Evolutionary conservation across 2,329 filamentous ascomycete species (phyloP).

Genomic region (Trichoderma sp.): DNA sequence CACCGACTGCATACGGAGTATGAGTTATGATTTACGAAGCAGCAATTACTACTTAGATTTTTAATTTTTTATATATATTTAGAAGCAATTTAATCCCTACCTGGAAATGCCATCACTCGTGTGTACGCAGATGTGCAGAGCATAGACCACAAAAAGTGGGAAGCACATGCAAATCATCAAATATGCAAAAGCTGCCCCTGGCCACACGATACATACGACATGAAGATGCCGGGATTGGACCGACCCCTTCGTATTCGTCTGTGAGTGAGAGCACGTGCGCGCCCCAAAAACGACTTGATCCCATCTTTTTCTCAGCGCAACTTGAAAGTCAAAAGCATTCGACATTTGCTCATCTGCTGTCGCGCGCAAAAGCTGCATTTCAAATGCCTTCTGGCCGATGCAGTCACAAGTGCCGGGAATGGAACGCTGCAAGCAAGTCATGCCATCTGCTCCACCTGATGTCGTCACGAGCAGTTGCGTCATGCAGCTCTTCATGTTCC

Average conservation of each 20-base stretch:
- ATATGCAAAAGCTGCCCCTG: background rate
- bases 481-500: conserved; percentile 1
- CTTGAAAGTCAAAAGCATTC: background rate
- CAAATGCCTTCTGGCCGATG: background rate
- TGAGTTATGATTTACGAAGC: conserved; percentile 2
- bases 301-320: background rate
- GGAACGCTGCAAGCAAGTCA: background rate
- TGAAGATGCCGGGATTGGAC: background rate
- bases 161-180: background rate
- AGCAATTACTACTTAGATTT: background rate
- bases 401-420: background rate
- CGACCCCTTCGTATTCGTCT: conserved; percentile 11
- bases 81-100: background rate
- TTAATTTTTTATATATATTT: background rate
- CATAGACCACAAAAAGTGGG: background rate
- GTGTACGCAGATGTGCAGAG: background rate
- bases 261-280: conserved; percentile 4
- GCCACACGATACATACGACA: background rate
- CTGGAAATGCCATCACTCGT: background rate
- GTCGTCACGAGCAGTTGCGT: conserved; percentile 16
- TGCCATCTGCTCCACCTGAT: conserved; percentile 13
- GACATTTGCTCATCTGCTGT: background rate
- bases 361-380: background rate
- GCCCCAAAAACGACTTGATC: background rate
- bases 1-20: background rate